These are phyloP conservation scores for Thielaviopsis populi DNA, from an alignment of 2,329 filamentous ascomycete species.

Conservation along the genomic window DNA sequence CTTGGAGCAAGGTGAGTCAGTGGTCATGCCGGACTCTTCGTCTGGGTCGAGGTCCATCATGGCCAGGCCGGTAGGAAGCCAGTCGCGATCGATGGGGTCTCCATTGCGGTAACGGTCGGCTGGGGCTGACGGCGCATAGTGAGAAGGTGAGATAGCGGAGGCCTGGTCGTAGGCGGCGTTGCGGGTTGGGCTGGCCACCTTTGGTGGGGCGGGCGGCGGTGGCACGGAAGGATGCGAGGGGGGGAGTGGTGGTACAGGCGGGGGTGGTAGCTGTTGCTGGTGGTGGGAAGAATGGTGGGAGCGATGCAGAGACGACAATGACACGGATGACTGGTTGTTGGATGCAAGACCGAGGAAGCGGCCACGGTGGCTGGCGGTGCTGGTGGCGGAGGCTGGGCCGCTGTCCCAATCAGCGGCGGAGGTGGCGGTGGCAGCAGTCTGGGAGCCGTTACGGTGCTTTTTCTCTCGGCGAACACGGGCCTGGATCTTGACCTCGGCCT, in stretches of 20 bases:
- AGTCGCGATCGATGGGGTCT: constrained; percentile 22
- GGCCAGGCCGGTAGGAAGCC: constrained; percentile 23
- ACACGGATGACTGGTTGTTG: constrained; percentile 16
- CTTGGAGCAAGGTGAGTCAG: constrained; percentile 15
- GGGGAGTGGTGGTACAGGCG: neutral
- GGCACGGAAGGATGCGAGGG: neutral
- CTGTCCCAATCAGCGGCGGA: neutral
- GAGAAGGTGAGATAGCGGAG: constrained; percentile 5
- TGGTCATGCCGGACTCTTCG: constrained; percentile 21
- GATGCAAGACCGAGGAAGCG: constrained; percentile 16
- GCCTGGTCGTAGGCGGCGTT: constrained; percentile 17
- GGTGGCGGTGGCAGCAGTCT: too few relatives aligned
- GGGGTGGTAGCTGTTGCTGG: constrained; percentile 7
- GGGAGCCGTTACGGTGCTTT: constrained; percentile 26
- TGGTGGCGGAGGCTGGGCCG: neutral
- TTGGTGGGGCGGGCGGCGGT: neutral
- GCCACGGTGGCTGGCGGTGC: neutral
- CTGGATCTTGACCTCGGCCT: constrained; percentile 41
- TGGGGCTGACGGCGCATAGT: neutral
- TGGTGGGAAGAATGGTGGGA: neutral
- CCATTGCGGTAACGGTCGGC: constrained; percentile 21
- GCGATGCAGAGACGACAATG: constrained; percentile 5
- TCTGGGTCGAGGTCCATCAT: constrained; percentile 18
- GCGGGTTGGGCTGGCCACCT: constrained; percentile 2
- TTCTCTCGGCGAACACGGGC: constrained; percentile 35